Evolutionary conservation across 2,329 filamentous ascomycete species (phyloP).

Genomic region (Trichoderma breve): DNA sequence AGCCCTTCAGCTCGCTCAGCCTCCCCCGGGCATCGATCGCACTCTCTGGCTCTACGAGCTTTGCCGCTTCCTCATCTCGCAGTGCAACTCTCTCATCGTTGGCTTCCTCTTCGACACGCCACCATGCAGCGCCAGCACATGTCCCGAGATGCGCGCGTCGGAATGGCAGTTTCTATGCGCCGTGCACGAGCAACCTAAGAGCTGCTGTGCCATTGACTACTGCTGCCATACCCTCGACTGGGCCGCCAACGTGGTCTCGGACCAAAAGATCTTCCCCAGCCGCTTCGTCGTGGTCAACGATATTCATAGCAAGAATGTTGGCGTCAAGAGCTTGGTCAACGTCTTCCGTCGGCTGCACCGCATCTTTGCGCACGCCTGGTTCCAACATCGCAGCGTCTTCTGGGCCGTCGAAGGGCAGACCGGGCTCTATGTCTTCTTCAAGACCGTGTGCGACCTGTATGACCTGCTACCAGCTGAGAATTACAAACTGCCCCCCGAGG

Average conservation of each 20-base stretch:
- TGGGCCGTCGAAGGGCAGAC: constrained; percentile 89
- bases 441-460: constrained; percentile 92
- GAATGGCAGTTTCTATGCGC: constrained; percentile 99
- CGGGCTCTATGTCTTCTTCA: constrained; percentile 95
- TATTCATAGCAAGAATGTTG: constrained; percentile 59
- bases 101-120: constrained; percentile 90
- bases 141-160: constrained; percentile 95
- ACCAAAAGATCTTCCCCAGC: constrained; percentile 92
- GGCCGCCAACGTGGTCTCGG: constrained; percentile 92
- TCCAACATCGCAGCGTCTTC: constrained; percentile 91
- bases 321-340: constrained; percentile 83
- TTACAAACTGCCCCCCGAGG: constrained; percentile 91
- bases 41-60: constrained; percentile 97
- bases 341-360: constrained; percentile 92
- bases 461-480: constrained; percentile 88
- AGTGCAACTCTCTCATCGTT: constrained; percentile 89
- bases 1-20: constrained; percentile 72
- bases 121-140: constrained; percentile 83
- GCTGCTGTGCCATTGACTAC: constrained; percentile 97
- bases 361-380: constrained; percentile 99
- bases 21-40: constrained; percentile 77
- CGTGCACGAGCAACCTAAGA: constrained; percentile 93
- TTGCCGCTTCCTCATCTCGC: constrained; percentile 90
- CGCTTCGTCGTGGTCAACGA: constrained; percentile 62
- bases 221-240: constrained; percentile 98